These are phyloP conservation scores for Microbotryomycetes sp. DNA, from an alignment of 1,284 basidiomycete genomes.

Conservation along the genomic window DNA sequence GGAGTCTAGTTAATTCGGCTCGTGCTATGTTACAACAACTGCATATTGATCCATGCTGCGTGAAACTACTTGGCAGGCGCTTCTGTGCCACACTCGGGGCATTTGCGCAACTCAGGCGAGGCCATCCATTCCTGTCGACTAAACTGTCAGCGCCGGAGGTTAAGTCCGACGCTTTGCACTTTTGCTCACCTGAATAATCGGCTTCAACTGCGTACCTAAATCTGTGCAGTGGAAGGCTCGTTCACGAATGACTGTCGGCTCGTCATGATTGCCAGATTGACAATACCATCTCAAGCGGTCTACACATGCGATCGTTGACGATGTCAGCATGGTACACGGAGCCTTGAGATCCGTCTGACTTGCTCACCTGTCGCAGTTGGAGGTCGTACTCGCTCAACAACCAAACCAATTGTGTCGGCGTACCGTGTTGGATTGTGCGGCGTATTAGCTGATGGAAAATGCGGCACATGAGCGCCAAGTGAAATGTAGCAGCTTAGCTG, in stretches of 20 bases:
- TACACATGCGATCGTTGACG: no score
- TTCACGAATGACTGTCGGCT: slow-evolving; percentile 77
- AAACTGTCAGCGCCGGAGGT: background rate
- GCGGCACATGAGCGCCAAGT: background rate
- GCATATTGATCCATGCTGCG: no score
- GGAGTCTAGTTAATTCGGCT: no score
- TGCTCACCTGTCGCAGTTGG: slow-evolving; percentile 39
- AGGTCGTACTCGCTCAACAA: slow-evolving; percentile 84
- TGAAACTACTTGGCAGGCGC: slow-evolving; percentile 61
- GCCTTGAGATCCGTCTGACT: no score
- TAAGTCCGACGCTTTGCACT: background rate
- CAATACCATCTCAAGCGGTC: slow-evolving; percentile 96
- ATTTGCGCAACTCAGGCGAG: slow-evolving; percentile 58
- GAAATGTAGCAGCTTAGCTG: background rate
- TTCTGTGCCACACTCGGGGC: slow-evolving; percentile 60
- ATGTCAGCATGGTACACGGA: no score
- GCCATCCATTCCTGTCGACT: slow-evolving; percentile 59
- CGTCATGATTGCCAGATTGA: slow-evolving; percentile 56
- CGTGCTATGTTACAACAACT: no score
- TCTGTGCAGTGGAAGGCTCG: slow-evolving; percentile 83
- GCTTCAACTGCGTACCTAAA: slow-evolving; percentile 88
- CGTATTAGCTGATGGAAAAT: slow-evolving; percentile 61
- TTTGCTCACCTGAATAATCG: slow-evolving; percentile 58
- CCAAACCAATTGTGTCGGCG: slow-evolving; percentile 85
- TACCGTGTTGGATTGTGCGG: slow-evolving; percentile 92